Percentiles rank a stretch among this genome's conserved stretches.
phyloP scores from a whole-genome alignment of 139 green algal species.

The Micromonas commoda region DNA sequence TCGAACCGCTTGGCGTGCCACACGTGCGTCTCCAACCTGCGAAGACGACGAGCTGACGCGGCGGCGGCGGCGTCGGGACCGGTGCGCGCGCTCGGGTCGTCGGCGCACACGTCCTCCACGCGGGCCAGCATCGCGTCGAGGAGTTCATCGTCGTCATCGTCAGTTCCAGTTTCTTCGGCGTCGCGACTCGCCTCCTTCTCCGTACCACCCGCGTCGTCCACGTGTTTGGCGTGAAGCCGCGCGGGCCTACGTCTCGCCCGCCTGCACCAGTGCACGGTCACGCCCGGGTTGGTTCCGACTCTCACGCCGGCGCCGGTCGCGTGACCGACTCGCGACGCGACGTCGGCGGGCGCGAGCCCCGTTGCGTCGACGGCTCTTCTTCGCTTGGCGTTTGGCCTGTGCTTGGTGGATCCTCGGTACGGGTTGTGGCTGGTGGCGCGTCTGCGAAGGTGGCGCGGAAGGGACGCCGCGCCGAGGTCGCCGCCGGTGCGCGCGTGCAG shows the following conservation, averaged over 20 bases:
- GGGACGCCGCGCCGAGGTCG: neutral
- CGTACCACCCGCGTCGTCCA: neutral
- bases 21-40: neutral
- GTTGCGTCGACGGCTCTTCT: neutral
- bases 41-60: no score
- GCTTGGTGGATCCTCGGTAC: neutral
- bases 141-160: neutral
- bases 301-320: no score
- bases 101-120: neutral
- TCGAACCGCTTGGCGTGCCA: neutral
- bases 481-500: neutral
- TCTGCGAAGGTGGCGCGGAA: neutral
- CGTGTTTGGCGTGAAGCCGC: neutral
- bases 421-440: neutral
- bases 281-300: neutral
- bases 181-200: neutral
- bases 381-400: neutral
- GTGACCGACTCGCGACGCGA: no score
- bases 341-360: no score
- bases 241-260: neutral
- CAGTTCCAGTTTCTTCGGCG: neutral
- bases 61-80: neutral
- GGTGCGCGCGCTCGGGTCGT: neutral
- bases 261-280: neutral
- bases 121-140: neutral